phyloP scores from a whole-genome alignment of 140 eudicot species.

The Flaveria floridana region DNA sequence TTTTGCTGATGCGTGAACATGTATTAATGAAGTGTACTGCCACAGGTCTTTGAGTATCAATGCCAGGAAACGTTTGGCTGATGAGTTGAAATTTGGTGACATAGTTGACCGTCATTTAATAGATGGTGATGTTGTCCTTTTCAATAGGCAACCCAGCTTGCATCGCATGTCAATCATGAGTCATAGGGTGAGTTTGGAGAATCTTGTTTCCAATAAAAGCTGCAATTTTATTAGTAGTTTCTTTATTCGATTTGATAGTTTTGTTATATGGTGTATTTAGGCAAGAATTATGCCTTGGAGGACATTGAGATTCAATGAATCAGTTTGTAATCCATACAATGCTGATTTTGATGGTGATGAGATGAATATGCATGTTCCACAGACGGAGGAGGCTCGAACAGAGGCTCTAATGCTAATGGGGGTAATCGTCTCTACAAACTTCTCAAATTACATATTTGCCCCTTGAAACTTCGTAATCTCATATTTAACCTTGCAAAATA shows the following conservation, averaged over 20 bases:
- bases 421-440: slow-evolving; percentile 43
- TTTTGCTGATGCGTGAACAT: slow-evolving; percentile 8
- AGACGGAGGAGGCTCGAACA: slow-evolving; percentile 95
- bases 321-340: slow-evolving; percentile 98
- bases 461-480: neutral
- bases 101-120: slow-evolving; percentile 81
- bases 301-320: slow-evolving; percentile 92
- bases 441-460: neutral
- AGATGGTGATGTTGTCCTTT: slow-evolving; percentile 88
- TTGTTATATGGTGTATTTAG: slow-evolving; percentile 38
- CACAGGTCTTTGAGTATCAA: slow-evolving; percentile 60
- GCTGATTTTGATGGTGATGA: slow-evolving; percentile 99
- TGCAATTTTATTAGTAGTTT: neutral
- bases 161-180: slow-evolving; percentile 99
- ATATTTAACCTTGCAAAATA: neutral
- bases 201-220: neutral
- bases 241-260: neutral
- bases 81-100: slow-evolving; percentile 75
- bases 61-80: slow-evolving; percentile 70
- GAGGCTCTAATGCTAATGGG: slow-evolving; percentile 98
- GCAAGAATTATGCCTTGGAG: slow-evolving; percentile 99
- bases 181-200: slow-evolving; percentile 60
- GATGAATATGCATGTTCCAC: slow-evolving; percentile 99
- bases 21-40: slow-evolving; percentile 13
- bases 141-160: slow-evolving; percentile 96